Conservation (phyloP, 2,329 filamentous ascomycete genomes). For the Karstenula rhodostoma region DNA sequence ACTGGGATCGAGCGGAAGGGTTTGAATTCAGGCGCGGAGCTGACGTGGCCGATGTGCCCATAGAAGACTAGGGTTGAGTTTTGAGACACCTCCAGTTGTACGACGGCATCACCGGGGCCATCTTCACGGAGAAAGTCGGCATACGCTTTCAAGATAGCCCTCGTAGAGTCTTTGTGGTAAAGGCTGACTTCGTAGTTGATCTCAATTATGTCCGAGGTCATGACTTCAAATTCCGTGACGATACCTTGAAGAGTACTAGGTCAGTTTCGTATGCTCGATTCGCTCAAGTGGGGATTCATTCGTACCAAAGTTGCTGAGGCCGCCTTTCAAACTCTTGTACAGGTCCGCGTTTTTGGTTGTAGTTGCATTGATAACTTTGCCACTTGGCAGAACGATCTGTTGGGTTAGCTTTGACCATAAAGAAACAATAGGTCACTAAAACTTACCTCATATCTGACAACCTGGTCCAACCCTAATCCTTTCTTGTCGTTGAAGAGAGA, state of each 20-base stretch:
- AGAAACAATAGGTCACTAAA: neutral
- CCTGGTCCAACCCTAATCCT: neutral
- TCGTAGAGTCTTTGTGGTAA: neutral
- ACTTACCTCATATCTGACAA: neutral
- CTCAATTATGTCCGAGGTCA: neutral
- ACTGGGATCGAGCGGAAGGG: constrained; percentile 1
- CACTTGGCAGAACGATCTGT: neutral
- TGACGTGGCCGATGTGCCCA: neutral
- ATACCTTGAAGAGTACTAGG: neutral
- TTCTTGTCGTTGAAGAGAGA: neutral
- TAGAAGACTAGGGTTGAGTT: neutral
- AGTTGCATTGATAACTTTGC: neutral
- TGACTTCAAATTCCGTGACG: neutral
- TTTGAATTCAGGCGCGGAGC: neutral
- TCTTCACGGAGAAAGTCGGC: neutral
- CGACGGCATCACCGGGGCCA: neutral
- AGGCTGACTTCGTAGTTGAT: neutral
- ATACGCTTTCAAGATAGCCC: neutral
- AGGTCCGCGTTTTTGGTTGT: neutral
- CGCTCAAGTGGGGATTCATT: neutral
- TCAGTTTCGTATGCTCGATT: neutral
- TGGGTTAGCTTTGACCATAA: neutral
- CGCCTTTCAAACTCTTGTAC: neutral
- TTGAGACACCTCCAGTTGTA: neutral
- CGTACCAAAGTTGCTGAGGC: neutral